Base-by-base conservation (phyloP, 2,329 filamentous ascomycete genomes). In the Pseudogymnoascus sp. region DNA sequence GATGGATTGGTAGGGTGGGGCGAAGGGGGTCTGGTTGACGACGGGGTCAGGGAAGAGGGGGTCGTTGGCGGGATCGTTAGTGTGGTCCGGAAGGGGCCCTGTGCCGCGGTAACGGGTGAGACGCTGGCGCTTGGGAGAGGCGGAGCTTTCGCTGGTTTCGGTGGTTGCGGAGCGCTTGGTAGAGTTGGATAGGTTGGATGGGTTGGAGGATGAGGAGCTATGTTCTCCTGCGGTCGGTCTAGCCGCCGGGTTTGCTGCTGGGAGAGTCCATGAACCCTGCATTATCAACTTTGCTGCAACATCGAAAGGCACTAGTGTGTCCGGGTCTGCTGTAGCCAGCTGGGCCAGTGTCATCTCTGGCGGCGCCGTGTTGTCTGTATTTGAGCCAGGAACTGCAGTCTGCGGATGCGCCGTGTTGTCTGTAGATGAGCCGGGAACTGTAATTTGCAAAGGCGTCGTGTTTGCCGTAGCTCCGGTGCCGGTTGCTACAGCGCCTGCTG, bases 1-100 rank as follows among this genome's bases (percentile, higher is more conserved):
- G 8, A 60, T 61, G 3, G 66, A 68, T 31, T 61, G 60, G 46
- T 70, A 70, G 5, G 65, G 38, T 19, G 62, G 63, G 8, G 68
- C 66, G 19, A 68, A 70, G 16, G 31, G 59, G 4, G 59, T 65
- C 31, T 53, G 22, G 6, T 3, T 31, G 26, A 53, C 8, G 8
- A 53, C 26, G 7, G 46, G 24, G 26, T 19, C 46, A 16, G 26
- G 14, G 26, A 12, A 2, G 11, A 53, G 24, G 24, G 4, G 14
- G 14, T 6, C 14, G 24, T n/a, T n/a, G n/a, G n/a, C n/a, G 46
- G 12, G 46, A 16, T 53, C 26, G 3, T 4, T 16, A 14, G 14
- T 11, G n/a, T 31, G 8, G 46, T 31, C 46, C 4, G 46, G 46
- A 2, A 8, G 43, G 3, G 24, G 24, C 3, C 6, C 43, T 1